phyloP scores from a whole-genome alignment of 257 asterid genomes.

The Petrea volubilis region DNA sequence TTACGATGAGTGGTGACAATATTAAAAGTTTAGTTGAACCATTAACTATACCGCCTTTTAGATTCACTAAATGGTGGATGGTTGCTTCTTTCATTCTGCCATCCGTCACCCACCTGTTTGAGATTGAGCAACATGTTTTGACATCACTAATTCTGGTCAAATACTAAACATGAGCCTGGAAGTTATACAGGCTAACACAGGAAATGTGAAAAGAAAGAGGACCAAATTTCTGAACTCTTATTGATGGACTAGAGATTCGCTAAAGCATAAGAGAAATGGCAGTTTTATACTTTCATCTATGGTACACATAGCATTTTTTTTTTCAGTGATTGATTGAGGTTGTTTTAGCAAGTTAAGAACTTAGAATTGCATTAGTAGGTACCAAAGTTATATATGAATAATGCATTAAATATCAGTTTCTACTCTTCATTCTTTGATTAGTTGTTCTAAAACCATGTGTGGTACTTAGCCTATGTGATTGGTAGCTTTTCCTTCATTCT shows the following conservation, averaged over 20 bases:
- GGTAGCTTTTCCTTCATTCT: neutral
- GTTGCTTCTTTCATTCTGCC: too few relatives aligned
- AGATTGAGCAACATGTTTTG: too few relatives aligned
- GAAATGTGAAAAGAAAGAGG: neutral
- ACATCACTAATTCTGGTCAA: too few relatives aligned
- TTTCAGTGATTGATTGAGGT: neutral
- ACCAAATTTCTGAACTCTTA: neutral
- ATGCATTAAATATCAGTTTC: neutral
- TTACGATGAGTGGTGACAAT: neutral
- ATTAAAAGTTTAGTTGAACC: too few relatives aligned
- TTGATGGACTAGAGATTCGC: neutral
- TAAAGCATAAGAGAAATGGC: neutral
- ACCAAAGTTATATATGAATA: neutral
- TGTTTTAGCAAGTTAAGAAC: too few relatives aligned
- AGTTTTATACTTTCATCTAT: neutral
- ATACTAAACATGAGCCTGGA: neutral
- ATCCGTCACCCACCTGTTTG: too few relatives aligned
- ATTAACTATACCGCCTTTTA: too few relatives aligned
- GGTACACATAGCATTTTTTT: too few relatives aligned
- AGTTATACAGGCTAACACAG: neutral
- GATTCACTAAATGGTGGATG: too few relatives aligned
- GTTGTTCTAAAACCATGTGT: neutral
- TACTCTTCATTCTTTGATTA: neutral
- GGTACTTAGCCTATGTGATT: neutral
- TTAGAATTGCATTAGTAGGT: neutral